Percentiles rank a stretch among this genome's conserved stretches.
Evolutionary conservation across 441 rosid genomes (phyloP).

Genomic region (Brassica hybrid): DNA sequence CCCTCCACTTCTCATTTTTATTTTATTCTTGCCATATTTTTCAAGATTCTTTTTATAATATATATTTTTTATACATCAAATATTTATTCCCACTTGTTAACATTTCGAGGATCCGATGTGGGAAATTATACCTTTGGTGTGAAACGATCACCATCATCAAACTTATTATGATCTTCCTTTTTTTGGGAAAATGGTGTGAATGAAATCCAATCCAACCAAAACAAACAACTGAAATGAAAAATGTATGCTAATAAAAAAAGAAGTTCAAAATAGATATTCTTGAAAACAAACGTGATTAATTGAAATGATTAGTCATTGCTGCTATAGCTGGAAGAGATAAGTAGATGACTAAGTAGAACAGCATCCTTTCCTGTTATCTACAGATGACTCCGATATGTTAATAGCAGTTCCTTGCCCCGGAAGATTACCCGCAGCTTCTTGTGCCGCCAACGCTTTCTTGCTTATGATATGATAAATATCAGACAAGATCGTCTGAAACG

Average conservation of each 20-base stretch:
- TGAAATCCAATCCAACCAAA: constrained; percentile 3
- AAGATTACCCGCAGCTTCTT: constrained; percentile 72
- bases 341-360: constrained; percentile 60
- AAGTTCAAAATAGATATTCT: neutral
- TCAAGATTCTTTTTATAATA: too few relatives aligned
- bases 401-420: constrained; percentile 93
- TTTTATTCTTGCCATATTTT: too few relatives aligned
- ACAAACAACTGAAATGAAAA: constrained; percentile 10
- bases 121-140: too few relatives aligned
- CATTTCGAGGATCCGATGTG: too few relatives aligned
- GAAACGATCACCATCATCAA: too few relatives aligned
- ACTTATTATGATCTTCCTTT: neutral
- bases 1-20: too few relatives aligned
- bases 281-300: neutral
- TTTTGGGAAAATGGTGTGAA: constrained; percentile 4
- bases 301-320: too few relatives aligned
- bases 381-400: constrained; percentile 68
- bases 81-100: too few relatives aligned
- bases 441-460: constrained; percentile 94
- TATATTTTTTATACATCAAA: too few relatives aligned
- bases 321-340: too few relatives aligned
- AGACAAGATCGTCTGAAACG: constrained; percentile 79
- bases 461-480: constrained; percentile 92
- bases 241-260: neutral
- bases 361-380: constrained; percentile 64